A percentile compares a stretch with the other conserved stretches of the same genome.
These are phyloP conservation scores for Spencermartinsiella europaea DNA, from an alignment of 805 yeast species.

Conservation along the genomic window DNA sequence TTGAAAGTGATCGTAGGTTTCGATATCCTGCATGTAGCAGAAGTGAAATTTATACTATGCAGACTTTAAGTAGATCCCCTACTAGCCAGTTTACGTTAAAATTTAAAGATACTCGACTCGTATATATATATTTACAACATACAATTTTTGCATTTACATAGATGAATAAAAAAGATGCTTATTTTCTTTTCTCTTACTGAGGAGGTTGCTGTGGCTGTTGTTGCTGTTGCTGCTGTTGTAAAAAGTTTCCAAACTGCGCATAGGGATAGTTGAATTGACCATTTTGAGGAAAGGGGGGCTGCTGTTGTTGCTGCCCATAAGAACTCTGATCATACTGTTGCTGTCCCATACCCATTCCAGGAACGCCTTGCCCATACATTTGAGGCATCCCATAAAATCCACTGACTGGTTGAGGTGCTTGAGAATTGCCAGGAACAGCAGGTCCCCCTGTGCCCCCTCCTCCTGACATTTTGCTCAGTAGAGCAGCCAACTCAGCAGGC, in stretches of 20 bases:
- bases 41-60: too few species aligned
- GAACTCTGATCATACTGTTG: neutral
- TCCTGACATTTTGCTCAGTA: constrained; percentile 6
- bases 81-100: too few species aligned
- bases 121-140: too few species aligned
- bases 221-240: constrained; percentile 22
- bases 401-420: neutral
- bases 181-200: neutral
- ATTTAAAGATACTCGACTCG: too few species aligned
- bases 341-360: neutral
- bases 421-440: neutral
- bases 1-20: too few species aligned
- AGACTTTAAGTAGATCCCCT: too few species aligned
- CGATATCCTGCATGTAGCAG: too few species aligned
- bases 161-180: too few species aligned
- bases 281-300: neutral
- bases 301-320: neutral
- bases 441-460: too few species aligned
- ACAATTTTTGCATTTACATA: too few species aligned
- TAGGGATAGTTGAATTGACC: constrained; percentile 12
- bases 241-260: constrained; percentile 19
- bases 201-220: constrained; percentile 14
- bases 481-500: constrained; percentile 16
- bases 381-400: neutral
- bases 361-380: neutral